A percentile compares a stretch with the other conserved stretches of the same genome.
These are phyloP conservation scores for Ustilago bromivora DNA, from an alignment of 1,284 basidiomycete species.

Conservation along the genomic window DNA sequence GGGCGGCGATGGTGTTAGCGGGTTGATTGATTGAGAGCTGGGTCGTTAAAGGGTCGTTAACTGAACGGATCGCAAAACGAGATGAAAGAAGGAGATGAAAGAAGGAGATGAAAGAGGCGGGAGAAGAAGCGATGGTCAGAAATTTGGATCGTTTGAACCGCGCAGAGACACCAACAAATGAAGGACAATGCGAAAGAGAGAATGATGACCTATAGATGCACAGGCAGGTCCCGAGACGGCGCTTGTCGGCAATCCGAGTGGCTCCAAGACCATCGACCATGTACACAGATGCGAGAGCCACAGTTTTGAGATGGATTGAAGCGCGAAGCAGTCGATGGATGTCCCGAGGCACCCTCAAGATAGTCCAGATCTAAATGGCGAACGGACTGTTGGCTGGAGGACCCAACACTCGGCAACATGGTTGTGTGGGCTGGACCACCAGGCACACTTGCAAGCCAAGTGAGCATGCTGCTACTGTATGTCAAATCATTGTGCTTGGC, in stretches of 20 bases:
- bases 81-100: slow-evolving; percentile 19
- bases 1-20: slow-evolving; percentile 3
- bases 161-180: slow-evolving; percentile 6
- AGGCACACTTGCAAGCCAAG: neutral
- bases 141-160: slow-evolving; percentile 1
- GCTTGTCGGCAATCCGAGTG: slow-evolving; percentile 28
- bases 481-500: slow-evolving; percentile 4
- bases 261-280: neutral
- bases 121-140: slow-evolving; percentile 17
- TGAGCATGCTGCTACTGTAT: neutral
- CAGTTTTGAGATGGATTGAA: slow-evolving; percentile 7
- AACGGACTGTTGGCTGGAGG: slow-evolving; percentile 13
- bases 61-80: slow-evolving; percentile 13
- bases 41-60: slow-evolving; percentile 49
- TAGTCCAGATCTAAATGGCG: slow-evolving; percentile 1
- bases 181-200: slow-evolving; percentile 3
- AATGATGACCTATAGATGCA: slow-evolving; percentile 8
- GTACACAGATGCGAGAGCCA: slow-evolving; percentile 2
- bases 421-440: slow-evolving; percentile 4
- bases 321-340: neutral
- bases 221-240: slow-evolving; percentile 2
- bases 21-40: slow-evolving; percentile 13
- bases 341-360: slow-evolving; percentile 13
- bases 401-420: slow-evolving; percentile 9
- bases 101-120: slow-evolving; percentile 15